Percentiles rank a stretch among this genome's conserved stretches.
These are phyloP conservation scores for Posidonia australis DNA, from an alignment of 106 monocot species.

Conservation along the genomic window DNA sequence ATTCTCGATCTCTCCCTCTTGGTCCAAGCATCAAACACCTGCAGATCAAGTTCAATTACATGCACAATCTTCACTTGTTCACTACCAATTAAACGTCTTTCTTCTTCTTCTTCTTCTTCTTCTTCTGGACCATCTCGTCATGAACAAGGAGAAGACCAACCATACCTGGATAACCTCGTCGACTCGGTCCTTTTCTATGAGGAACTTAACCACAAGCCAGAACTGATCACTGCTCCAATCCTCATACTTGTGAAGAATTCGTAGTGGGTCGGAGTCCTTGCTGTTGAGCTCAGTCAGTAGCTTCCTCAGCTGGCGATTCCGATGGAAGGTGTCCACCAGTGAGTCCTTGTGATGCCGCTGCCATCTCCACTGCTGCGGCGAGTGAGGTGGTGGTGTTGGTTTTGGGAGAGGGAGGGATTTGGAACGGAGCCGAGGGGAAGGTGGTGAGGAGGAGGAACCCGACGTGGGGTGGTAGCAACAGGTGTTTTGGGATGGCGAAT, in stretches of 20 bases:
- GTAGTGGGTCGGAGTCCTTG: constrained; percentile 17
- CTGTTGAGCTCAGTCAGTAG: constrained; percentile 27
- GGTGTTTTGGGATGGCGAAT: not conserved
- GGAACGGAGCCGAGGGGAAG: not conserved
- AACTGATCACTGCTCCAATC: constrained; percentile 41
- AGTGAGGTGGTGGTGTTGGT: not conserved
- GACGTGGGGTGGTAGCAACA: not conserved
- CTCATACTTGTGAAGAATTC: constrained; percentile 25
- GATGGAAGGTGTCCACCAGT: constrained; percentile 46
- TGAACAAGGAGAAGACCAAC: not conserved
- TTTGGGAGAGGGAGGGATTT: constrained; percentile 1
- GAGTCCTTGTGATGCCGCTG: constrained; percentile 26
- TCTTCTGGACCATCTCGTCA: not conserved
- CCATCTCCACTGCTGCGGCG: not conserved
- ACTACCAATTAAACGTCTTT: not conserved
- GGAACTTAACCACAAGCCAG: constrained; percentile 36
- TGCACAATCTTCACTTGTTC: not conserved
- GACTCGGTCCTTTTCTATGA: constrained; percentile 15
- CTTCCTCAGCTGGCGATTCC: constrained; percentile 19
- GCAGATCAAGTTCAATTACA: not conserved
- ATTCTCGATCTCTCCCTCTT: constrained; percentile 29
- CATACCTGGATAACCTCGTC: constrained; percentile 30
- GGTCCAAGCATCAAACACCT: constrained; percentile 61
- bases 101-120: not conserved
- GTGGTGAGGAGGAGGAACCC: not conserved